phyloP scores from a whole-genome alignment of 179 eudicot species.

The Amaranthus tricolor region DNA sequence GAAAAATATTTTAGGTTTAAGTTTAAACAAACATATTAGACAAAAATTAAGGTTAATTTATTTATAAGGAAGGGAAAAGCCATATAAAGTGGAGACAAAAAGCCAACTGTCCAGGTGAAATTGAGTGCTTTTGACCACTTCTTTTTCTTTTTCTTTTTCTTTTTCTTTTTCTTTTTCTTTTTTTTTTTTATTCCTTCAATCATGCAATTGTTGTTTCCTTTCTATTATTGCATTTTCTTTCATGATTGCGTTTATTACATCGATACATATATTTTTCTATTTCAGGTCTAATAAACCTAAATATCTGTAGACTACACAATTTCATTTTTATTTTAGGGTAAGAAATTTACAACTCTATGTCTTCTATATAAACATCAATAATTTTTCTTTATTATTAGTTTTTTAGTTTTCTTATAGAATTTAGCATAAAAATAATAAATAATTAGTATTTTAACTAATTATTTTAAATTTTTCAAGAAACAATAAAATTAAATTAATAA shows the following conservation, averaged over 20 bases:
- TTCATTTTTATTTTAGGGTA: background rate
- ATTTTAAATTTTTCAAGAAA: no score
- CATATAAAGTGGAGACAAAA: slow-evolving; percentile 16
- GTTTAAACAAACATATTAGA: background rate
- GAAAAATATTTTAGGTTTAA: background rate
- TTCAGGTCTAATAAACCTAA: no score
- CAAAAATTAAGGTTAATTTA: slow-evolving; percentile 11
- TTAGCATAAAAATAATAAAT: no score
- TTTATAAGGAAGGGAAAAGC: slow-evolving; percentile 13
- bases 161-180: background rate
- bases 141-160: background rate
- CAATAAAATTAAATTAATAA: no score
- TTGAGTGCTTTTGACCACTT: slow-evolving; percentile 26
- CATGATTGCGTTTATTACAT: slow-evolving; percentile 18
- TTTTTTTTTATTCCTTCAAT: slow-evolving; percentile 28
- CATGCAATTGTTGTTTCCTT: slow-evolving; percentile 22
- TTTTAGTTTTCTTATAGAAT: no score
- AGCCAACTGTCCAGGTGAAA: slow-evolving; percentile 1
- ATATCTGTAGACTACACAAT: no score
- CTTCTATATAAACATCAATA: no score
- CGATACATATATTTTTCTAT: no score
- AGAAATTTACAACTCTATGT: background rate
- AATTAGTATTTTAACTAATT: no score
- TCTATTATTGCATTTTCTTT: slow-evolving; percentile 3
- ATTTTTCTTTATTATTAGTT: no score